Evolutionary conservation across 257 asterid species (phyloP), one percentile per base, ranked within the genome.

Genomic region (Galeopsis tetrahit): DNA sequence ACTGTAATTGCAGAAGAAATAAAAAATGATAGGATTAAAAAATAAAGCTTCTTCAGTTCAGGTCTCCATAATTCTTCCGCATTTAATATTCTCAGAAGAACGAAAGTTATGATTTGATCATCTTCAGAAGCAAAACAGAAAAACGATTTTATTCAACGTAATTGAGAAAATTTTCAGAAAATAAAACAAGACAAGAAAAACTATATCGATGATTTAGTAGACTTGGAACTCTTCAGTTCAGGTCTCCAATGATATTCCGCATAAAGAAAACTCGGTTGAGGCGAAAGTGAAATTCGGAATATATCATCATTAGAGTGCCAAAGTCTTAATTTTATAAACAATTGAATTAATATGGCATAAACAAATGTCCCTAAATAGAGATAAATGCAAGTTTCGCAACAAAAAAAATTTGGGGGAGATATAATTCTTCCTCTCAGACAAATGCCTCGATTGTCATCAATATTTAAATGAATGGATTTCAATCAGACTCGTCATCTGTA

Each of bases 381-480:
- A 21, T 21, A 21, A 21, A 21, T 21, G 1, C 28, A 21, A 21
- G 1, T 21, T 21, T 21, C 28, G 28, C 28, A 21, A 21, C 0
- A 21, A 4, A 2, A 21, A 11, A 49, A 49, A 68, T 21, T n/a
- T 21, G 28, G 39, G 64, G 52, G 6, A 53, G 28, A 63, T 58
- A 51, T 2, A 0, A 34, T 28, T 46, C 28, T 52, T 77, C 79
- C 86, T 84, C 89, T 84, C 89, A 80, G 86, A 84, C 89, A 84
- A 84, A 84, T 84, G 86, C 89, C 89, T 85, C 89, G 84, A 77
- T 72, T 66, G 84, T 80, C 89, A 82, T 85, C 89, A 85, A 73
- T 70, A 31, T 78, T 77, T 52, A 69, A 9, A 56, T 57, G 87
- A 85, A 85, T 82, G 89, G 86, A 85, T 75, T 78, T 79, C 78